Conservation (phyloP, 129 eudicot genomes). For the Erigeron canadensis region DNA sequence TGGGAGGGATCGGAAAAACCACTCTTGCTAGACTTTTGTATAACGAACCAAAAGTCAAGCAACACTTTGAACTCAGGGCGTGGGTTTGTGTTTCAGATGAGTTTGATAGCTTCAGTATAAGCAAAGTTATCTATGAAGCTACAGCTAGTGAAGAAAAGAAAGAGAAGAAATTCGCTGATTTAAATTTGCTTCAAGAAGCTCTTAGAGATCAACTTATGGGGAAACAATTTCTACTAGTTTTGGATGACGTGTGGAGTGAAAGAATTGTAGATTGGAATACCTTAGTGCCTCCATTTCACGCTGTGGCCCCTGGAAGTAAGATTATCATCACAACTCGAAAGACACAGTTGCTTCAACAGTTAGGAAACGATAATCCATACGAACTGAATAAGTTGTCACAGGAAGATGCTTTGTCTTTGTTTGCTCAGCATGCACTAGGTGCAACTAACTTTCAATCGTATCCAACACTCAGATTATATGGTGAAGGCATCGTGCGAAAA, state of each 20-base stretch:
- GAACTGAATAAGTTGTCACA: constrained; percentile 18
- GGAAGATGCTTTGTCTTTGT: constrained; percentile 1
- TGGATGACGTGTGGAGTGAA: constrained; percentile 47
- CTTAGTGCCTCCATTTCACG: constrained; percentile 28
- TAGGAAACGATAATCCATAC: background rate
- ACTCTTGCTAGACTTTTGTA: constrained; percentile 15
- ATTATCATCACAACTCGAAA: constrained; percentile 11
- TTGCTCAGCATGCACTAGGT: constrained; percentile 2
- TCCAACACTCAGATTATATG: background rate
- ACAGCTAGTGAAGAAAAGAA: constrained; percentile 9
- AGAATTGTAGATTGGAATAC: constrained; percentile 27
- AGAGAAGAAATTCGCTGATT: constrained; percentile 8
- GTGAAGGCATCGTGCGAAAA: background rate
- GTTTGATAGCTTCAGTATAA: constrained; percentile 21
- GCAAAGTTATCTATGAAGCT: constrained; percentile 28
- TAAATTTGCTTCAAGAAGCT: constrained; percentile 32
- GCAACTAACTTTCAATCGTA: background rate
- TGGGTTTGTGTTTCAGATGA: constrained; percentile 33
- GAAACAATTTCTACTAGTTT: constrained; percentile 36
- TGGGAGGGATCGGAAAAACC: constrained; percentile 18
- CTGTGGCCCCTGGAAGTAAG: background rate
- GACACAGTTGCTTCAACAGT: background rate
- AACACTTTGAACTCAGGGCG: constrained; percentile 6
- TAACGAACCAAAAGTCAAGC: background rate
- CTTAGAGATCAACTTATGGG: constrained; percentile 18